Base-by-base conservation (phyloP, 2,329 filamentous ascomycete species). In the Colletotrichum agaves region DNA sequence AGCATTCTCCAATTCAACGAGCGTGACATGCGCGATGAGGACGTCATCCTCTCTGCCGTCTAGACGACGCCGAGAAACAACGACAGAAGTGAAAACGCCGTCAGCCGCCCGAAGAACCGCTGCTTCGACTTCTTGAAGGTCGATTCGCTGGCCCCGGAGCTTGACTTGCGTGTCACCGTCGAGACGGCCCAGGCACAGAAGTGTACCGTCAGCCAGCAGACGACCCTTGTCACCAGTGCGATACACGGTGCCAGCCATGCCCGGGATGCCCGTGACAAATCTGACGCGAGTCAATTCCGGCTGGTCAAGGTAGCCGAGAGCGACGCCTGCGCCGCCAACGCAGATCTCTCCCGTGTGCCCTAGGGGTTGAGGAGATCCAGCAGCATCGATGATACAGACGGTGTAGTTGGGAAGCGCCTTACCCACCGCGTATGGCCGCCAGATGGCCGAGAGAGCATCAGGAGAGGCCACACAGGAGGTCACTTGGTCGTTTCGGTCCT, bases 81-180 rank as follows among this genome's bases (percentile, higher is more conserved):
- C 50, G 1, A 55, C 50, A 0, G 35, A 33, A 0, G 35, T 31
- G 3, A 55, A 17, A 1, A 39, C 5, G 2, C 50, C 50, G 1
- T 27, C 50, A 5, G 50, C 19, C 2, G 19, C 10, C n/a, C 67
- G 41, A 23, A 77, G 13, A 4, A 78, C 68, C 5, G 68, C 68
- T 27, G 56, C 63, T 47, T 75, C 74, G 3, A 78, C 65, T 2
- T 87, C 85, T 3, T 74, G 71, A 0, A 87, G 72, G 11, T 87
- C 84, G 21, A 86, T 78, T 0, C 82, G 77, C 7, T 81, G 55
- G 0, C 82, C 83, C 2, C 77, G 74, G 1, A 86, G 71, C 69
- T 86, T 85, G 68, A 85, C 72, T 50, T 83, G 78, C 1, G 78
- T 79, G 56, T 84, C 81, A 4, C 79, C 81, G 1, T 68, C 73